Evolutionary conservation across 1,284 basidiomycete genomes (phyloP).

Genomic region (Rhodotorula glutinis): DNA sequence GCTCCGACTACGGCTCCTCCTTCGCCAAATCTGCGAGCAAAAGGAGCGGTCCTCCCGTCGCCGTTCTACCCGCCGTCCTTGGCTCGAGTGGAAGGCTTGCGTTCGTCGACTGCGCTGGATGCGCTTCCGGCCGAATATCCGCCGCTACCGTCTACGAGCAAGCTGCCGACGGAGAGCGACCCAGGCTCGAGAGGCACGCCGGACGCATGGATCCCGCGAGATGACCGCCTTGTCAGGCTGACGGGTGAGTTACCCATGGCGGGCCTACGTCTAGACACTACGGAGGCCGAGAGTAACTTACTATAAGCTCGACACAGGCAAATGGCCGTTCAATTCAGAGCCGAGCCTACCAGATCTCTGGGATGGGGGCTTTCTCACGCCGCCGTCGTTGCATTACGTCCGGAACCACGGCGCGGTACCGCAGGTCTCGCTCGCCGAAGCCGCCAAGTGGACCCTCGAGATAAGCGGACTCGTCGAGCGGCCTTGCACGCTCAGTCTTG

Average conservation of each 20-base stretch:
- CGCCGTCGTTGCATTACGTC: constrained; percentile 63
- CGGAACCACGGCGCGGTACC: constrained; percentile 67
- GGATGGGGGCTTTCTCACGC: constrained; percentile 61
- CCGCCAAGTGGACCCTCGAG: constrained; percentile 55
- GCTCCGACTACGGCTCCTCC: constrained; percentile 1
- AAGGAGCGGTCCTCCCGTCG: constrained; percentile 6
- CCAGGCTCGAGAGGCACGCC: constrained; percentile 47
- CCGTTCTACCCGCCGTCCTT: constrained; percentile 31
- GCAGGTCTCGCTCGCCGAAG: constrained; percentile 51
- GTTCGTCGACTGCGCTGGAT: neutral
- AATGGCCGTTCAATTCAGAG: constrained; percentile 63
- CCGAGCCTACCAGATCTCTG: constrained; percentile 57
- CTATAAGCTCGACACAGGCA: no score
- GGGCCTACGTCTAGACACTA: no score
- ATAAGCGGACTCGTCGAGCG: constrained; percentile 53
- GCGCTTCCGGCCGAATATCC: constrained; percentile 36
- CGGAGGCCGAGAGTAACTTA: no score
- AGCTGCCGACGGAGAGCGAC: constrained; percentile 18
- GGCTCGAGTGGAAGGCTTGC: constrained; percentile 11
- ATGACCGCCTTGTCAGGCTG: constrained; percentile 53
- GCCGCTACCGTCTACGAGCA: constrained; percentile 27
- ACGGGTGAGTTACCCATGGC: constrained; percentile 47
- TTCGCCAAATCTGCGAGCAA: constrained; percentile 3
- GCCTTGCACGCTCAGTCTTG: constrained; percentile 53
- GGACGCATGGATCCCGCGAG: constrained; percentile 54